A percentile compares a stretch with the other conserved stretches of the same genome.
Evolutionary conservation across 2,329 filamentous ascomycete genomes (phyloP).

Genomic region (Dothistroma septosporum): DNA sequence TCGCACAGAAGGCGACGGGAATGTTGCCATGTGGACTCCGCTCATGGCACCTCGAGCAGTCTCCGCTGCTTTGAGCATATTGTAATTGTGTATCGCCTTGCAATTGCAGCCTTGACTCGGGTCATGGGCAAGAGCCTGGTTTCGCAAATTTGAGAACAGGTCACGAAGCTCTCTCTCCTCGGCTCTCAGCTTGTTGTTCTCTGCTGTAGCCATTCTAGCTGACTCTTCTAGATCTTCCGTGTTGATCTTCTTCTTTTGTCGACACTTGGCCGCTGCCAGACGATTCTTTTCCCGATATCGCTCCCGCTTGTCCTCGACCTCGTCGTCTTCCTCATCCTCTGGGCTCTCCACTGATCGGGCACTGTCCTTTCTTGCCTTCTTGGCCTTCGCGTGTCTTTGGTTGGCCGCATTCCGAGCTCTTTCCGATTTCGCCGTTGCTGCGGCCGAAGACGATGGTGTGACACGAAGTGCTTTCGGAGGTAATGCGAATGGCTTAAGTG

Average conservation of each 20-base stretch:
- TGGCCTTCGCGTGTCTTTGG: constrained; percentile 29
- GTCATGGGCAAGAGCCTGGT: constrained; percentile 32
- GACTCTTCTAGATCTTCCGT: constrained; percentile 49
- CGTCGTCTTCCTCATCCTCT: constrained; percentile 17
- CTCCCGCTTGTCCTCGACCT: constrained; percentile 46
- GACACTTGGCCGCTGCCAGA: constrained; percentile 68
- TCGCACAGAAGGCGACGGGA: constrained; percentile 22
- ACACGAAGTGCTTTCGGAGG: background rate
- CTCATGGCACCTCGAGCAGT: constrained; percentile 20
- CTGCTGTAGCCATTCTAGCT: constrained; percentile 37
- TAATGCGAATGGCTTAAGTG: constrained; percentile 12
- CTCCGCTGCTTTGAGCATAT: constrained; percentile 29
- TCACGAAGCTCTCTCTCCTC: constrained; percentile 34
- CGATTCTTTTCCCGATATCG: constrained; percentile 67
- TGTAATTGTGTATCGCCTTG: constrained; percentile 32
- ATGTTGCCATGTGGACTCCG: constrained; percentile 9
- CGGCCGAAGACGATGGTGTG: constrained; percentile 7
- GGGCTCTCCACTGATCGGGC: constrained; percentile 9
- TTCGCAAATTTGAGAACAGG: constrained; percentile 31
- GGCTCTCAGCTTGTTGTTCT: constrained; percentile 31
- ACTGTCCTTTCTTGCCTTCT: constrained; percentile 24
- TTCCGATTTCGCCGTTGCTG: constrained; percentile 27
- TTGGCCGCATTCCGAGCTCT: constrained; percentile 32
- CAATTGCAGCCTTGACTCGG: constrained; percentile 32
- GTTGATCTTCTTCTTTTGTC: constrained; percentile 63